Percentiles rank a stretch among this genome's conserved stretches.
These are phyloP conservation scores for Botryotinia narcissicola DNA, from an alignment of 2,329 filamentous ascomycete genomes.

Conservation along the genomic window DNA sequence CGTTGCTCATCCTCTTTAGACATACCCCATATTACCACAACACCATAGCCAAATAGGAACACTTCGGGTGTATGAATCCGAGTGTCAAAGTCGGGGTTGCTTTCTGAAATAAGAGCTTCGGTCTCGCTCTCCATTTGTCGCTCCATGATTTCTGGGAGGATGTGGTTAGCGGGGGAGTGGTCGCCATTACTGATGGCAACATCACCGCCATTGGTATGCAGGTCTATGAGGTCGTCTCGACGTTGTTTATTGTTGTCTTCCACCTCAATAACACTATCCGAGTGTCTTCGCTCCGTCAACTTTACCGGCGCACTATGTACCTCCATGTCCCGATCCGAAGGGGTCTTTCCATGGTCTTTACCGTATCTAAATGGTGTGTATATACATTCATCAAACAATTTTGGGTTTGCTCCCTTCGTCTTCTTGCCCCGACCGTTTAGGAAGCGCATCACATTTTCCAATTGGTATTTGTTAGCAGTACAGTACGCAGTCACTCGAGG, in stretches of 20 bases:
- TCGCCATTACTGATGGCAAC: conserved; percentile 39
- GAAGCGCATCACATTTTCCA: conserved; percentile 86
- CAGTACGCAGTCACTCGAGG: conserved; percentile 96
- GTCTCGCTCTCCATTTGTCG: conserved; percentile 42
- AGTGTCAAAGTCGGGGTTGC: conserved; percentile 74
- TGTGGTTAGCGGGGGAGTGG: conserved; percentile 21
- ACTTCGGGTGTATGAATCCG: conserved; percentile 89
- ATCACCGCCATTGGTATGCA: conserved; percentile 46
- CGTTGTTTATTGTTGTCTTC: conserved; percentile 55
- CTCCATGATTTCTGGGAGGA: conserved; percentile 31
- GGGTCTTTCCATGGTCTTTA: conserved; percentile 41
- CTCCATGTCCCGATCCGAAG: conserved; percentile 33
- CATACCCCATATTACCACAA: conserved; percentile 99
- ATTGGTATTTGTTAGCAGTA: conserved; percentile 85
- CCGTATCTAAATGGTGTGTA: conserved; percentile 90
- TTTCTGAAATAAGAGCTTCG: conserved; percentile 30
- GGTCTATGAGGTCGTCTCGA: conserved; percentile 62
- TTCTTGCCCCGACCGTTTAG: conserved; percentile 79
- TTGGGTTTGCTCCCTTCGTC: conserved; percentile 72
- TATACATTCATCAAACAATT: conserved; percentile 95
- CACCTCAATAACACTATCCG: conserved; percentile 70
- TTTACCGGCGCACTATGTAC: conserved; percentile 39
- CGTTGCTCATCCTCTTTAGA: conserved; percentile 81
- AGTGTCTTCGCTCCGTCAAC: conserved; percentile 66
- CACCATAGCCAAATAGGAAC: conserved; percentile 96